These are phyloP conservation scores for Neonectria coccinea DNA, from an alignment of 2,329 filamentous ascomycete genomes.

Conservation along the genomic window DNA sequence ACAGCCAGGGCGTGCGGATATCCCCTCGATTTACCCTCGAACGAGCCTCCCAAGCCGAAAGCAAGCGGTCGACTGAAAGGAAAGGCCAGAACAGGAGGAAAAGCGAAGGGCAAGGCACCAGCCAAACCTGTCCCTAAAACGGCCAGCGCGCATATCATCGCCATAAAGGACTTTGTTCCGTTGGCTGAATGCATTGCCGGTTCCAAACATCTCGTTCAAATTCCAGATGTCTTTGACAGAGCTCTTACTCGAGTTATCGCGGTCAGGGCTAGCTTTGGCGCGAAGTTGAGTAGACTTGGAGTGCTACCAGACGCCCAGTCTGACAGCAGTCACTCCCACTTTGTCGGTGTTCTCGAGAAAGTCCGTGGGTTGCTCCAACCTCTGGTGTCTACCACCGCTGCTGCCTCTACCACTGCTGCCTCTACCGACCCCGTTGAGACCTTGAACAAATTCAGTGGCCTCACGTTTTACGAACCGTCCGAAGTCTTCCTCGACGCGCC, in stretches of 20 bases:
- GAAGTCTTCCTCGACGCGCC: neutral
- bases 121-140: neutral
- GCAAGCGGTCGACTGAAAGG: conserved; percentile 41
- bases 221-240: conserved; percentile 46
- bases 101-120: conserved; percentile 16
- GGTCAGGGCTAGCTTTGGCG: conserved; percentile 46
- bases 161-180: conserved; percentile 52
- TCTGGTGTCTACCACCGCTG: neutral
- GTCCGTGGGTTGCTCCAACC: conserved; percentile 48
- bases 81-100: conserved; percentile 41
- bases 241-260: conserved; percentile 53
- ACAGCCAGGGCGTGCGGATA: conserved; percentile 54
- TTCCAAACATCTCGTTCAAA: conserved; percentile 32
- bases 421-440: neutral
- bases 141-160: conserved; percentile 49
- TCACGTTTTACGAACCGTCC: conserved; percentile 2
- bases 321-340: conserved; percentile 47
- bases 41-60: conserved; percentile 1
- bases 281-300: conserved; percentile 34
- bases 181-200: conserved; percentile 53
- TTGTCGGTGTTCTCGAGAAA: conserved; percentile 50
- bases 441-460: neutral
- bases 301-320: conserved; percentile 31
- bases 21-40: conserved; percentile 27
- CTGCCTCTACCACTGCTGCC: neutral